Evolutionary conservation across 768 basidiomycete genomes (phyloP), one percentile per base, ranked within the genome.

Genomic region (Coprinopsis strossmayeri): DNA sequence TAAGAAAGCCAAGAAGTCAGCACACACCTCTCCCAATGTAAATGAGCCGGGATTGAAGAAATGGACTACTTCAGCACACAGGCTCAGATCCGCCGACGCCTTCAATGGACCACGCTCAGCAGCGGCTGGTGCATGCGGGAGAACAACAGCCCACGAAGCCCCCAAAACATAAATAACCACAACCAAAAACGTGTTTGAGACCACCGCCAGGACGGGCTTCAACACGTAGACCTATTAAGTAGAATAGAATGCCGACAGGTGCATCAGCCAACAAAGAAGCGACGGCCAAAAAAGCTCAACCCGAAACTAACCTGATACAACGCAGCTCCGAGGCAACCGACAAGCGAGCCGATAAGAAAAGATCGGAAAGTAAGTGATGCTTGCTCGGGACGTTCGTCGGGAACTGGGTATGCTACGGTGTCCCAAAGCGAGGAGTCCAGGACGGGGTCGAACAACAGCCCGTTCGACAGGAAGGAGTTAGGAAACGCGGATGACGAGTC

Each of bases 291-390:
- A n/a, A n/a, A n/a, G n/a, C n/a, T n/a, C 9, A 32, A 32, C 15
- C 15, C 9, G 15, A 32, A 15, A 32, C 30, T 32, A 15, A 54
- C 51, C 46, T 56, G 50, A 34, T 45, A 62, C 26, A 77, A 58
- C 1, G 70, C 65, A n/a, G 74, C 73, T 5, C 69, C 71, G 5
- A 76, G 58, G 3, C 67, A 69, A 1, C 70, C 70, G 39, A 75
- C 63, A 1, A 68, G 40, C 0, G 73, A 72, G 0, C 72, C 74
- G 17, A 76, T 44, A 17, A 72, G 51, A 26, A 70, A 47, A 2
- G 73, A 72, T 15, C 43, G 43, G 3, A 45, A 20, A 9, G 43
- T 45, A 3, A 45, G 20, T n/a, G n/a, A n/a, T 5, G 43, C 5
- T 42, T 4, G 24, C 43, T 12, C 73, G 64, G 53, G 73, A 65